A percentile compares a stretch with the other conserved stretches of the same genome.
Evolutionary conservation across 2,329 filamentous ascomycete genomes (phyloP).

Genomic region (Exophiala aquamarina): DNA sequence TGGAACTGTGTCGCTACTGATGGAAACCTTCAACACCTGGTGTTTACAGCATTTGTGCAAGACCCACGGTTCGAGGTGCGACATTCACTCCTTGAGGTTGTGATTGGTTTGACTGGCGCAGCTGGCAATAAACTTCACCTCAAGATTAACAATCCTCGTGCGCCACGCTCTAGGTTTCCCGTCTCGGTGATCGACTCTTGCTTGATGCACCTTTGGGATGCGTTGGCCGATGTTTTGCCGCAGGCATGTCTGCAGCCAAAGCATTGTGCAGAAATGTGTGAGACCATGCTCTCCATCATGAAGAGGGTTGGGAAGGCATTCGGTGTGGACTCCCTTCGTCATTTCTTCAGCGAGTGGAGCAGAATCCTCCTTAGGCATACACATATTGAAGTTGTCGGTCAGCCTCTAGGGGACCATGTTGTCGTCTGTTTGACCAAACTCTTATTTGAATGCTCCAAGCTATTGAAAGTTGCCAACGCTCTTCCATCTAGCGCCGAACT

Average conservation of each 20-base stretch:
- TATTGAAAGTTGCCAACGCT: constrained; percentile 14
- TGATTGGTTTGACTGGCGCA: constrained; percentile 23
- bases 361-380: constrained; percentile 42
- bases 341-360: constrained; percentile 46
- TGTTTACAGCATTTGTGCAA: constrained; percentile 28
- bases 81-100: constrained; percentile 24
- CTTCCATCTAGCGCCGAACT: constrained; percentile 37
- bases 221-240: constrained; percentile 42
- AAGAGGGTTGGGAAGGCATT: constrained; percentile 41
- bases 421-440: constrained; percentile 45
- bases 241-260: constrained; percentile 37
- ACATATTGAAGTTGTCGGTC: constrained; percentile 48
- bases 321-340: constrained; percentile 37
- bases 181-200: constrained; percentile 28
- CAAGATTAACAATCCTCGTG: constrained; percentile 23
- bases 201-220: constrained; percentile 46
- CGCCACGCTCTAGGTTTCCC: constrained; percentile 26
- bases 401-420: constrained; percentile 44
- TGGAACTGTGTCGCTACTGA: constrained; percentile 38
- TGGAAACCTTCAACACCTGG: constrained; percentile 14
- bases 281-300: constrained; percentile 44
- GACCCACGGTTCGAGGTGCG: constrained; percentile 34
- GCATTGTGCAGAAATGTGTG: constrained; percentile 48
- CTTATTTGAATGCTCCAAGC: constrained; percentile 32
- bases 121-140: constrained; percentile 20